Percentiles rank a stretch among this genome's conserved stretches.
phyloP scores from a whole-genome alignment of 208 protist genomes.

The Trypanosoma cruzi region DNA sequence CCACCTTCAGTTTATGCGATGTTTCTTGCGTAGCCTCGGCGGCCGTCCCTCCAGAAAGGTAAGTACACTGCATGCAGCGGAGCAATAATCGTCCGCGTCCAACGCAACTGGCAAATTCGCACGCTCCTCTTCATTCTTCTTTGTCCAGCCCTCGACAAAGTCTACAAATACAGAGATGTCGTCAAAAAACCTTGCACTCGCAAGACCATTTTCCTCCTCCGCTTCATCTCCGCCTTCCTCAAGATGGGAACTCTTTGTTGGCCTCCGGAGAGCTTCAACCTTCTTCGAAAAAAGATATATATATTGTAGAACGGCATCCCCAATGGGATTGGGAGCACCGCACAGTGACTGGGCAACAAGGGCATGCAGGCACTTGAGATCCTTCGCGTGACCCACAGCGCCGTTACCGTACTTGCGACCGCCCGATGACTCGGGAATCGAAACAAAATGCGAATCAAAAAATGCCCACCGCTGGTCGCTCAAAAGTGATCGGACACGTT shows the following conservation, averaged over 20 bases:
- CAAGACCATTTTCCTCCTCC: background rate
- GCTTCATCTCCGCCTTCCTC: background rate
- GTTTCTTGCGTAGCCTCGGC: slow-evolving; percentile 57
- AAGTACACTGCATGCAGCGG: slow-evolving; percentile 38
- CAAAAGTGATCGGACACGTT: slow-evolving; percentile 44
- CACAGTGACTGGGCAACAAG: slow-evolving; percentile 74
- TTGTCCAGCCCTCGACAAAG: slow-evolving; percentile 19
- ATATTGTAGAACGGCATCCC: slow-evolving; percentile 58
- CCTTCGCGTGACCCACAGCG: slow-evolving; percentile 64
- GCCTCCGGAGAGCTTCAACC: background rate
- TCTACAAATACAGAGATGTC: slow-evolving; percentile 23
- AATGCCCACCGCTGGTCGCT: slow-evolving; percentile 61
- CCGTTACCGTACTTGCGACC: slow-evolving; percentile 81
- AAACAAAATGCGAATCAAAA: slow-evolving; percentile 65
- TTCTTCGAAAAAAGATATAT: slow-evolving; percentile 43
- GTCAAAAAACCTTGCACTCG: slow-evolving; percentile 19
- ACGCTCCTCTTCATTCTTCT: slow-evolving; percentile 1
- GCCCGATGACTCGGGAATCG: background rate
- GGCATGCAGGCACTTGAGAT: slow-evolving; percentile 91
- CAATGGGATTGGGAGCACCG: slow-evolving; percentile 64
- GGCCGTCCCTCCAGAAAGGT: slow-evolving; percentile 56
- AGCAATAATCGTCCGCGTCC: slow-evolving; percentile 47
- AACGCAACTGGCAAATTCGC: background rate
- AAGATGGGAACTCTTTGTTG: background rate
- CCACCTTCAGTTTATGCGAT: slow-evolving; percentile 60